Conservation (phyloP, 2,329 filamentous ascomycete genomes). For the Dactylonectria macrodidyma region DNA sequence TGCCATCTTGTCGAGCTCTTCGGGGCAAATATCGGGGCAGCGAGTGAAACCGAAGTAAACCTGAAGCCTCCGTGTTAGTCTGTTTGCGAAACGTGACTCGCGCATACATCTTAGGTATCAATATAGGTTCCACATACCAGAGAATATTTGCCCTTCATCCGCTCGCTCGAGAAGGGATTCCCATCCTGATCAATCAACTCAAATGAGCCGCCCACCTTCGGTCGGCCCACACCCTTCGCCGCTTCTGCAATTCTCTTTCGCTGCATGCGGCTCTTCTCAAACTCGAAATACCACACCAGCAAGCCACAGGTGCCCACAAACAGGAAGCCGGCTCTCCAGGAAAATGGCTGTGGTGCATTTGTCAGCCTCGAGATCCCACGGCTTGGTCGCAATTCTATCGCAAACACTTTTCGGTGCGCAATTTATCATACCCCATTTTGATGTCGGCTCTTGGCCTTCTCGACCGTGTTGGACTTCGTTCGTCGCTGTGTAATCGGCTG, state of each 20-base stretch:
- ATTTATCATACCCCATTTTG: constrained; percentile 65
- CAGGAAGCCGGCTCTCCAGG: constrained; percentile 88
- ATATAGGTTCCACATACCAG: constrained; percentile 67
- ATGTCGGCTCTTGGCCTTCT: constrained; percentile 72
- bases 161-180: constrained; percentile 80
- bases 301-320: constrained; percentile 85
- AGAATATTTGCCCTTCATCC: constrained; percentile 89
- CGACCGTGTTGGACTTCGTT: constrained; percentile 67
- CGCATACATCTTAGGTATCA: background rate
- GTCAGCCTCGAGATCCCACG: constrained; percentile 43
- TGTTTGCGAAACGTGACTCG: background rate
- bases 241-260: constrained; percentile 91
- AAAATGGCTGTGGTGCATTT: constrained; percentile 79
- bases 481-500: constrained; percentile 56
- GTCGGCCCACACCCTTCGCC: constrained; percentile 91
- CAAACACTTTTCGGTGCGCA: background rate
- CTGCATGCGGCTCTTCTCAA: constrained; percentile 93
- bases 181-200: constrained; percentile 87
- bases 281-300: constrained; percentile 91
- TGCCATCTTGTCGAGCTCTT: constrained; percentile 99
- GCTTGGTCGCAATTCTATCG: constrained; percentile 3
- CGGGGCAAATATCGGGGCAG: constrained; percentile 98
- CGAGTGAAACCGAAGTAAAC: constrained; percentile 99
- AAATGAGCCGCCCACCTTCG: constrained; percentile 93
- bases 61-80: constrained; percentile 59